Conservation (phyloP, 225 moss, liverwort and hornwort species). For the Pseudisothecium myosuroides region DNA sequence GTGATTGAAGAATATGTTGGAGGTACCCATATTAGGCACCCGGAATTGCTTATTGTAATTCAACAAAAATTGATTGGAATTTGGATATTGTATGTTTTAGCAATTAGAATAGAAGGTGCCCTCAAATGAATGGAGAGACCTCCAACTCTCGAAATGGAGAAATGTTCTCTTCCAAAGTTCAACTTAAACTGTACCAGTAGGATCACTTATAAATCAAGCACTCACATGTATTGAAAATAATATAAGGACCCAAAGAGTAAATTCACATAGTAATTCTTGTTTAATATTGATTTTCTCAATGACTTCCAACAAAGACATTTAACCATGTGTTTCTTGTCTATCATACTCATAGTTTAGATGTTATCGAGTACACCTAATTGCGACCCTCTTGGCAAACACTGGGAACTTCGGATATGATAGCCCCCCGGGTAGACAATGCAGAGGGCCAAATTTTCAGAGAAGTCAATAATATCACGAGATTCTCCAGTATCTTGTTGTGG, state of each 20-base stretch:
- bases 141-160: neutral
- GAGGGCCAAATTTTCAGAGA: too few species aligned
- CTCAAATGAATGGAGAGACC: neutral
- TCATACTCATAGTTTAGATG: neutral
- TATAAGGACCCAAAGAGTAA: neutral
- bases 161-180: neutral
- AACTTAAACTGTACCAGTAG: rapidly evolving
- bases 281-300: neutral
- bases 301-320: rapidly evolving
- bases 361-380: too few species aligned
- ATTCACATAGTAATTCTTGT: neutral
- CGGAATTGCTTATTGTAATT: neutral
- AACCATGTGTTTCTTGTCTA: neutral
- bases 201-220: neutral
- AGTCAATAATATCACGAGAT: too few species aligned
- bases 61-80: neutral
- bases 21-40: neutral
- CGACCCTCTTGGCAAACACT: too few species aligned
- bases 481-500: too few species aligned
- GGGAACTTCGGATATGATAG: too few species aligned
- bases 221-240: neutral
- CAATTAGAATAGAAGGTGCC: neutral
- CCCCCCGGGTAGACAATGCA: too few species aligned
- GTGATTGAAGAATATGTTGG: neutral
- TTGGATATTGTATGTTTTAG: too few species aligned